These are phyloP conservation scores for Leccinum sublutescens DNA, from an alignment of 768 basidiomycete genomes.

Conservation along the genomic window DNA sequence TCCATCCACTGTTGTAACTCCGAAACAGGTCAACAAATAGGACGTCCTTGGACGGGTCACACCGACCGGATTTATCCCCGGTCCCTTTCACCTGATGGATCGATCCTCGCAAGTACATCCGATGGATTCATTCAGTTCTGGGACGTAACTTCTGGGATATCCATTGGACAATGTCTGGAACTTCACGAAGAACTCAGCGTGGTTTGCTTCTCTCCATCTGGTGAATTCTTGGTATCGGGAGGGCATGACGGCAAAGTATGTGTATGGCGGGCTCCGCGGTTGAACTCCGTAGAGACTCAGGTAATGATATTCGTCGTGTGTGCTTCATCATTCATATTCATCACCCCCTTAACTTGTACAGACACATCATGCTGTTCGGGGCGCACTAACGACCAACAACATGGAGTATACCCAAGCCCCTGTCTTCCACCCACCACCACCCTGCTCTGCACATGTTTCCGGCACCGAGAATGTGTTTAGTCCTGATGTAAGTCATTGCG, in stretches of 20 bases:
- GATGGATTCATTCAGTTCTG: neutral
- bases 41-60: neutral
- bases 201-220: neutral
- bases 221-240: neutral
- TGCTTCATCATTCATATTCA: neutral
- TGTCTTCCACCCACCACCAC: neutral
- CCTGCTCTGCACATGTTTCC: neutral
- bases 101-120: neutral
- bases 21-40: neutral
- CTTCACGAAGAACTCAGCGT: no score
- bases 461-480: neutral
- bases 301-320: neutral
- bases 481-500: neutral
- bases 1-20: neutral
- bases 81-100: neutral
- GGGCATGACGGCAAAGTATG: neutral
- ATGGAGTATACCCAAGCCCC: neutral
- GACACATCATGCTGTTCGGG: neutral
- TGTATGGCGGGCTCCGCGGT: neutral
- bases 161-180: neutral
- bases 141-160: neutral
- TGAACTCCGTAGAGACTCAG: neutral
- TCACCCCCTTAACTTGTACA: neutral
- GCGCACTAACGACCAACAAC: neutral
- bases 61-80: neutral